Evolutionary conservation across 176 grass and related monocot species (phyloP), one percentile per base, ranked within the genome.

Genomic region (Rhynchospora tenuis): DNA sequence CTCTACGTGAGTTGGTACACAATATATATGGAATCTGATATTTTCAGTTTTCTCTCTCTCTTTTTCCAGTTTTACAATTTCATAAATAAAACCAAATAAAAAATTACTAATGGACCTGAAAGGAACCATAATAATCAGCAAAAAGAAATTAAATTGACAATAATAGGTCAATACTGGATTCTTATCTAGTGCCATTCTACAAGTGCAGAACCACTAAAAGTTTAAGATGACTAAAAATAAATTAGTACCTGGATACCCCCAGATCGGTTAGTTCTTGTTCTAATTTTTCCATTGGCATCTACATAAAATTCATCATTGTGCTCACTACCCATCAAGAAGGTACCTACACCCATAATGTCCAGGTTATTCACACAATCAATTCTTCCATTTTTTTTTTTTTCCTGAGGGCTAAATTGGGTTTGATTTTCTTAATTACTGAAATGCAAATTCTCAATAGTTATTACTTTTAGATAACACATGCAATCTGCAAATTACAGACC

Each of bases 261-360:
- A 28, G 97, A 99, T 47, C 91, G 89, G 83, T 99, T 99, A 51
- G 93, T 96, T 66, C 81, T 85, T 73, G 97, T 96, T 68, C 97
- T 87, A n/a, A 99, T 89, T 69, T 96, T 93, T 64, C 88, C 89
- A 88, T 78, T 77, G 51, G 90, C 82, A 77, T 99, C 97, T 78
- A 91, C 87, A 66, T 93, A 99, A 78, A 99, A 99, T 66, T 93
- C 97, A 89, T 99, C 97, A 66, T 99, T 99, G 88, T 99, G 97
- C 89, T 96, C 93, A 81, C 97, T 99, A 72, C 97, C 97, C 85
- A 91, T 96, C 55, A 93, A 78, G 81, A 93, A 85, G n/a, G 93
- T 96, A 90, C 97, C 97, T 99, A 68, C 72, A 70, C 46, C 4
- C 83, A 38, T 26, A 60, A 22, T 43, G 72, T 88, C 84, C 79